Percentiles rank a stretch among this genome's conserved stretches.
These are phyloP conservation scores for Talaromyces thailandensis DNA, from an alignment of 495 filamentous ascomycete genomes.

Conservation along the genomic window DNA sequence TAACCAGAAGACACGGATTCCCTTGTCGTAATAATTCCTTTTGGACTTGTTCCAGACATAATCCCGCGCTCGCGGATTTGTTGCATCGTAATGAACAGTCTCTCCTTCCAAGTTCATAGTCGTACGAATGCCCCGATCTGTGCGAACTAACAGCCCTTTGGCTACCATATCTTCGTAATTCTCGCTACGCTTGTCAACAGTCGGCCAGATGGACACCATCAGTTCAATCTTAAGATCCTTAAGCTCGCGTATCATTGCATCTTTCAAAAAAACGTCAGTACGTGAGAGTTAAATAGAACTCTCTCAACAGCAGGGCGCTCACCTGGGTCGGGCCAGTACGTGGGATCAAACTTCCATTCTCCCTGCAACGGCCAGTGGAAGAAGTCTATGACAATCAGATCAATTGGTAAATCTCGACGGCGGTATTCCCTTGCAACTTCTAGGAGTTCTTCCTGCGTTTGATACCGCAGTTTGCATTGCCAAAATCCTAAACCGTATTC, in stretches of 20 bases:
- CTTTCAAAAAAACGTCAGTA: neutral
- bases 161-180: slow-evolving; percentile 22
- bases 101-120: slow-evolving; percentile 23
- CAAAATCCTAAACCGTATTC: slow-evolving; percentile 22
- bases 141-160: slow-evolving; percentile 19
- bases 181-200: slow-evolving; percentile 18
- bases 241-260: slow-evolving; percentile 7
- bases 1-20: slow-evolving; percentile 24
- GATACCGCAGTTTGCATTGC: slow-evolving; percentile 26
- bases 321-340: slow-evolving; percentile 14
- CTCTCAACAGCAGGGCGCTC: neutral
- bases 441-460: slow-evolving; percentile 20
- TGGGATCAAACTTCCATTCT: slow-evolving; percentile 23
- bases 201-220: slow-evolving; percentile 27
- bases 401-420: slow-evolving; percentile 15
- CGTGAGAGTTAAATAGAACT: slow-evolving; percentile 5
- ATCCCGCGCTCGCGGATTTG: slow-evolving; percentile 14
- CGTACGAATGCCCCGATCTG: slow-evolving; percentile 18
- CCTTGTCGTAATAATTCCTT: slow-evolving; percentile 20
- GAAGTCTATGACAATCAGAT: slow-evolving; percentile 24
- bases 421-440: slow-evolving; percentile 17
- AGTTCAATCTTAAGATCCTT: slow-evolving; percentile 22
- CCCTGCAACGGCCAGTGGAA: slow-evolving; percentile 25
- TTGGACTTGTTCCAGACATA: slow-evolving; percentile 18
- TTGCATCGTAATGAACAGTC: slow-evolving; percentile 24